These are phyloP conservation scores for Venturia carpophila DNA, from an alignment of 2,329 filamentous ascomycete genomes.

Conservation along the genomic window DNA sequence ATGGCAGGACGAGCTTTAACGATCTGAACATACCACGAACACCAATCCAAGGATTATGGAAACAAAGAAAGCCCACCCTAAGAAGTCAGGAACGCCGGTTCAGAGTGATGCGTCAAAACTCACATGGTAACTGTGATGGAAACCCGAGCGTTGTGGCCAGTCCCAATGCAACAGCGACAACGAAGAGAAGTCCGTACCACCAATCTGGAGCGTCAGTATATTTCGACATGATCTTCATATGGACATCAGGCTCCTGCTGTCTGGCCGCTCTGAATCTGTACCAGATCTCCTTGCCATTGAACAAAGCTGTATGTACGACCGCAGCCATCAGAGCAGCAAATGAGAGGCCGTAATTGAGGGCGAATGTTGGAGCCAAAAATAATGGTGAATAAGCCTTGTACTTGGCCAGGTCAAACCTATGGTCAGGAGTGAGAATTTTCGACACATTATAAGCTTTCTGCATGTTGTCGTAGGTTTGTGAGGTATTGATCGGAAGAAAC, in stretches of 20 bases:
- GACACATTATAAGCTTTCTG: conserved; percentile 29
- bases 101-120: conserved; percentile 24
- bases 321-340: conserved; percentile 33
- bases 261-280: conserved; percentile 30
- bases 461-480: conserved; percentile 32
- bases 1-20: background rate
- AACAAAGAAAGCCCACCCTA: conserved; percentile 41
- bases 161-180: conserved; percentile 37
- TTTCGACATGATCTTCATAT: conserved; percentile 29
- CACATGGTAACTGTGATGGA: conserved; percentile 31
- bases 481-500: conserved; percentile 28
- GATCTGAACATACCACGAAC: conserved; percentile 29
- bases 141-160: conserved; percentile 26
- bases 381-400: conserved; percentile 33
- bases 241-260: conserved; percentile 29
- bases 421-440: conserved; percentile 27
- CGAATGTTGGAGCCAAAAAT: conserved; percentile 33
- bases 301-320: conserved; percentile 31
- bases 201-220: conserved; percentile 30
- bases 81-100: background rate
- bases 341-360: conserved; percentile 32
- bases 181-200: conserved; percentile 46
- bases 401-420: conserved; percentile 28
- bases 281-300: conserved; percentile 31
- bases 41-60: conserved; percentile 40